Evolutionary conservation across 768 basidiomycete species (phyloP).

Genomic region (Chalciporus piperatus): DNA sequence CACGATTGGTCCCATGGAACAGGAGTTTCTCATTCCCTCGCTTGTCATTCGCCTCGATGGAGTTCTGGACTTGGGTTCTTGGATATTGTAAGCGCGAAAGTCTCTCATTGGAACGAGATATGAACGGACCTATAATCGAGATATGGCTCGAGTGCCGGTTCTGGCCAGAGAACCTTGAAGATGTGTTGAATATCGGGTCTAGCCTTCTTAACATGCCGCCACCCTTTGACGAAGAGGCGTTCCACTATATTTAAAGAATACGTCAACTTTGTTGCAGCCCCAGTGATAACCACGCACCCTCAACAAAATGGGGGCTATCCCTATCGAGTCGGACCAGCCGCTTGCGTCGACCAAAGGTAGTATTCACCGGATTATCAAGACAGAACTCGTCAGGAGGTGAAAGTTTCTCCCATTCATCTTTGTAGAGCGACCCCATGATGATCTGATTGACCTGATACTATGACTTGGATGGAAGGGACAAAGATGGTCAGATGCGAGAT

Average conservation of each 20-base stretch:
- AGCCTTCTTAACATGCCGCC: slow-evolving; percentile 54
- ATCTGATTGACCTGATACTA: slow-evolving; percentile 5
- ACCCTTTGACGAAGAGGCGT: slow-evolving; percentile 48
- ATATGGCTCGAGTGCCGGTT: slow-evolving; percentile 43
- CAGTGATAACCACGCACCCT: slow-evolving; percentile 34
- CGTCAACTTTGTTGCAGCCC: neutral
- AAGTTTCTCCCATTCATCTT: slow-evolving; percentile 29
- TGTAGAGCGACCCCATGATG: slow-evolving; percentile 18
- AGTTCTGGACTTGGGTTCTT: slow-evolving; percentile 28
- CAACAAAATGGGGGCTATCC: slow-evolving; percentile 35
- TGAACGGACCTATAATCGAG: slow-evolving; percentile 42
- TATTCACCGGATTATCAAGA: slow-evolving; percentile 42
- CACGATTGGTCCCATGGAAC: slow-evolving; percentile 67
- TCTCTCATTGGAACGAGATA: slow-evolving; percentile 20
- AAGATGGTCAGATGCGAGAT: slow-evolving; percentile 3
- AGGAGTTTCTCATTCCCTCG: slow-evolving; percentile 54
- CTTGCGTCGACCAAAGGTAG: slow-evolving; percentile 35
- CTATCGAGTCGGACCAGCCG: slow-evolving; percentile 42
- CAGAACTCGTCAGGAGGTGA: slow-evolving; percentile 33
- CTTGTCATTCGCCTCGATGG: slow-evolving; percentile 25
- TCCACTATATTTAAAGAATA: slow-evolving; percentile 37
- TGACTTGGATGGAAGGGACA: neutral
- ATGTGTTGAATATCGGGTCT: slow-evolving; percentile 48
- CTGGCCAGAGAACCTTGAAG: slow-evolving; percentile 50
- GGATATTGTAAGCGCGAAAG: slow-evolving; percentile 2